Percentiles rank a stretch among this genome's conserved stretches.
These are phyloP conservation scores for Boletus tomentosulus DNA, from an alignment of 768 basidiomycete species.

Conservation along the genomic window DNA sequence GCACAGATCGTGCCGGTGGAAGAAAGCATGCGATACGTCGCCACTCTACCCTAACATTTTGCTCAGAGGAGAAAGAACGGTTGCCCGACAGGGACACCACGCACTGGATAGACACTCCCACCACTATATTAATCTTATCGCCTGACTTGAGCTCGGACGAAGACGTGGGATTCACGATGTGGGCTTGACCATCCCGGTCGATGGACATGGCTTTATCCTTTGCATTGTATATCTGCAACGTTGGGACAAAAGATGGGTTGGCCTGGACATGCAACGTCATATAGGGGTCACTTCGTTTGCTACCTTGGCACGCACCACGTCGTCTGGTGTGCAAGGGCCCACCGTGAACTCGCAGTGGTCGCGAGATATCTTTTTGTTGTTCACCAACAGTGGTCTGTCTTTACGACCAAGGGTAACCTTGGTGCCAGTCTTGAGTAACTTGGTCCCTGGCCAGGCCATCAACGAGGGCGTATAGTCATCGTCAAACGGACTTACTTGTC, in stretches of 20 bases:
- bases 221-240: slow-evolving; percentile 43
- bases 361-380: slow-evolving; percentile 61
- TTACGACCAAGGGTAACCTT: slow-evolving; percentile 57
- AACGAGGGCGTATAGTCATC: slow-evolving; percentile 20
- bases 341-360: slow-evolving; percentile 58
- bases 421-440: slow-evolving; percentile 59
- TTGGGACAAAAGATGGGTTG: slow-evolving; percentile 47
- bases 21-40: slow-evolving; percentile 46
- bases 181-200: slow-evolving; percentile 30
- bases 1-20: slow-evolving; percentile 33
- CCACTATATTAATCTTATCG: slow-evolving; percentile 48
- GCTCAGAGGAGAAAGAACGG: not conserved
- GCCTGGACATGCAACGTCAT: slow-evolving; percentile 32
- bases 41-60: slow-evolving; percentile 46
- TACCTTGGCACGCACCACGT: slow-evolving; percentile 46
- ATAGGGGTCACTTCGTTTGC: not conserved
- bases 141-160: slow-evolving; percentile 47
- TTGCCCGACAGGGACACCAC: slow-evolving; percentile 12
- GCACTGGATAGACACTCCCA: slow-evolving; percentile 43
- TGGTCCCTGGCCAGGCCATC: slow-evolving; percentile 36
- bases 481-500: slow-evolving; percentile 35
- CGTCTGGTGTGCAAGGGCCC: slow-evolving; percentile 44
- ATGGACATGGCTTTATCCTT: slow-evolving; percentile 47
- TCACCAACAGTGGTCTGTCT: slow-evolving; percentile 46
- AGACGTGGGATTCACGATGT: slow-evolving; percentile 36